Evolutionary conservation across 2,329 filamentous ascomycete species (phyloP).

Genomic region (Furcasterigmium furcatum): DNA sequence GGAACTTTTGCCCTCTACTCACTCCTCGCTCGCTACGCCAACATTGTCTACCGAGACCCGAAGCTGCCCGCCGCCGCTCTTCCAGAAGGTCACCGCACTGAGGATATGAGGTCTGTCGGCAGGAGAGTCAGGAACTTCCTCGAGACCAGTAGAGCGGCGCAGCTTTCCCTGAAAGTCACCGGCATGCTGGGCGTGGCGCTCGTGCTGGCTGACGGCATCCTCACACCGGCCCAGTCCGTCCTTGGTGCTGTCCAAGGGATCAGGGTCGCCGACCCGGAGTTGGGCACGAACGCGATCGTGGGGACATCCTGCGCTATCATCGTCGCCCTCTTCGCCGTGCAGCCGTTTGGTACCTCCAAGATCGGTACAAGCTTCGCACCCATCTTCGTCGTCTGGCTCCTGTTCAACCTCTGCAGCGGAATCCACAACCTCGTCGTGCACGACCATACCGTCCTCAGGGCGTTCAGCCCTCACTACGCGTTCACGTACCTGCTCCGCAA

Average conservation of each 20-base stretch:
- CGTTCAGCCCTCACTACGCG: slow-evolving; percentile 57
- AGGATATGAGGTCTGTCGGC: slow-evolving; percentile 50
- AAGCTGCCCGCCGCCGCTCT: slow-evolving; percentile 50
- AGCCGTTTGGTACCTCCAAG: slow-evolving; percentile 61
- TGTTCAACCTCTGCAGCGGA: slow-evolving; percentile 59
- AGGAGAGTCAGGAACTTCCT: slow-evolving; percentile 52
- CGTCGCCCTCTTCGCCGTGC: slow-evolving; percentile 59
- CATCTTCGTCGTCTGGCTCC: slow-evolving; percentile 64
- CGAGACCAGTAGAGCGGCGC: slow-evolving; percentile 51
- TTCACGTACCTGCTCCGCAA: slow-evolving; percentile 59
- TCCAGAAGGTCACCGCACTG: slow-evolving; percentile 55
- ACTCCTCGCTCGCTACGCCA: slow-evolving; percentile 57
- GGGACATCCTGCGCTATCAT: slow-evolving; percentile 64
- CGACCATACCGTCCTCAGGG: slow-evolving; percentile 52
- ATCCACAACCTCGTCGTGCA: slow-evolving; percentile 57
- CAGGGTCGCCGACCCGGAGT: slow-evolving; percentile 53
- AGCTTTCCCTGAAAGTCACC: slow-evolving; percentile 54
- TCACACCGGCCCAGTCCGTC: slow-evolving; percentile 69
- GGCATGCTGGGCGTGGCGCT: slow-evolving; percentile 65
- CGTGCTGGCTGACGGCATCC: slow-evolving; percentile 63
- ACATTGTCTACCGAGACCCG: slow-evolving; percentile 59
- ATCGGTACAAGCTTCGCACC: slow-evolving; percentile 62
- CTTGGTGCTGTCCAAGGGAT: slow-evolving; percentile 66
- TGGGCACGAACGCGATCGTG: slow-evolving; percentile 55
- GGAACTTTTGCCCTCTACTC: slow-evolving; percentile 68